A percentile compares a stretch with the other conserved stretches of the same genome.
Evolutionary conservation across 495 filamentous ascomycete species (phyloP).

Genomic region (Penicillium lagena): DNA sequence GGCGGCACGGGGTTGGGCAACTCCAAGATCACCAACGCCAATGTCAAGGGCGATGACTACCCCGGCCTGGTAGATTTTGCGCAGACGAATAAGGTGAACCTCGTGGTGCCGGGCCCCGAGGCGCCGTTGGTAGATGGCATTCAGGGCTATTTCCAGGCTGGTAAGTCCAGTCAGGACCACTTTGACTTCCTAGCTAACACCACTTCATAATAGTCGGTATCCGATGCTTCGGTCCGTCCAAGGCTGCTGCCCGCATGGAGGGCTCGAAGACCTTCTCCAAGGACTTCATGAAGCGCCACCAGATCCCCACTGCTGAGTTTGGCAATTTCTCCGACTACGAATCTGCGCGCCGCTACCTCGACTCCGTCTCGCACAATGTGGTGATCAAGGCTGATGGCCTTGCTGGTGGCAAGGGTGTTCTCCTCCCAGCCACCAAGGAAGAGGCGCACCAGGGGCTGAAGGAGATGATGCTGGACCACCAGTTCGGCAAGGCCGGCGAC

Average conservation of each 20-base stretch:
- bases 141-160: constrained; percentile 69
- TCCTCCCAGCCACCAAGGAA: constrained; percentile 72
- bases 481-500: constrained; percentile 82
- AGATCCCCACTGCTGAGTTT: constrained; percentile 87
- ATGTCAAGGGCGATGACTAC: constrained; percentile 69
- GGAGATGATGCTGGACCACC: constrained; percentile 83
- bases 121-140: constrained; percentile 91
- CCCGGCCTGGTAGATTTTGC: constrained; percentile 70
- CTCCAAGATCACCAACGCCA: constrained; percentile 68
- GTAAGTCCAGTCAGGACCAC: constrained; percentile 16
- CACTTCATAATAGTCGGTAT: constrained; percentile 50
- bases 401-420: constrained; percentile 88
- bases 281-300: constrained; percentile 92
- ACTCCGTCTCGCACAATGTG: constrained; percentile 64
- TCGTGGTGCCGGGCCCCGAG: constrained; percentile 89
- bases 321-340: constrained; percentile 82
- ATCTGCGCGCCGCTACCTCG: constrained; percentile 67
- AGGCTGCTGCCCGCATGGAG: constrained; percentile 84
- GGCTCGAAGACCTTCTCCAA: constrained; percentile 96
- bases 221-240: constrained; percentile 78
- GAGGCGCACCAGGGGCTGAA: constrained; percentile 77
- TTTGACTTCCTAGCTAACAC: not conserved
- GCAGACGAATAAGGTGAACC: constrained; percentile 63
- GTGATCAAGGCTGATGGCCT: constrained; percentile 87
- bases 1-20: constrained; percentile 69